Evolutionary conservation across 2,329 filamentous ascomycete genomes (phyloP), one percentile per base, ranked within the genome.

Genomic region (Juglanconis sp.): DNA sequence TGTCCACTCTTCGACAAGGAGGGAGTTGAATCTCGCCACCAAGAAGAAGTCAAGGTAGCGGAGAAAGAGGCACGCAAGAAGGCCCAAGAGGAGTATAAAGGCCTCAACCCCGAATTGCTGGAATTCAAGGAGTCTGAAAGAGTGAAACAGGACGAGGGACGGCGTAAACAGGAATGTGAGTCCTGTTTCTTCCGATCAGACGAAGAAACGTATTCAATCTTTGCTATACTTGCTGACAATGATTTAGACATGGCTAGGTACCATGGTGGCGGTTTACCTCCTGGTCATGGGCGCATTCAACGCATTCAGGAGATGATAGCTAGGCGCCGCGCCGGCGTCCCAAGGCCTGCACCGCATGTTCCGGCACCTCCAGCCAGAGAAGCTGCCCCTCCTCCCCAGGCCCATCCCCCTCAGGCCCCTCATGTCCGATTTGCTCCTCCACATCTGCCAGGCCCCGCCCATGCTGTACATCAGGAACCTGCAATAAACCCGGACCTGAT

Each of bases 1-100:
- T 94, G 90, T 63, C 85, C 87, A 1, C 75, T 93, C 0, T 90
- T 89, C 65, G 90, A 93, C 53, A 79, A 79, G 48, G 49, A 54
- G 15, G 31, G 51, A 30, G 74, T 76, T 4, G 81, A 87, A 64
- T 70, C 79, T 48, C 81, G 87, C 3, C 88, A 92, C 65, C 75
- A 85, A 31, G 69, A 80, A 7, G 89, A 92, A 64, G 84, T 90
- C 15, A 77, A 78, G 17, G 77, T 75, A 17, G 90, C 89, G 1
- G 86, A 89, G 66, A 76, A 80, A 52, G 76, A 77, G 46, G 84
- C 85, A 1, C 79, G 84, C 30, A 77, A 81, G 48, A 81, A 81
- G 67, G 74, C 87, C 3, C 73, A 79, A 13, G 75, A 79, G 30
- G 80, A 86, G 36, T 82, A 91, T 63, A 88, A 89, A 0, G 77